Evolutionary conservation across 1,284 basidiomycete genomes (phyloP), one percentile per base, ranked within the genome.

Genomic region (Ganoderma leucocontextum): DNA sequence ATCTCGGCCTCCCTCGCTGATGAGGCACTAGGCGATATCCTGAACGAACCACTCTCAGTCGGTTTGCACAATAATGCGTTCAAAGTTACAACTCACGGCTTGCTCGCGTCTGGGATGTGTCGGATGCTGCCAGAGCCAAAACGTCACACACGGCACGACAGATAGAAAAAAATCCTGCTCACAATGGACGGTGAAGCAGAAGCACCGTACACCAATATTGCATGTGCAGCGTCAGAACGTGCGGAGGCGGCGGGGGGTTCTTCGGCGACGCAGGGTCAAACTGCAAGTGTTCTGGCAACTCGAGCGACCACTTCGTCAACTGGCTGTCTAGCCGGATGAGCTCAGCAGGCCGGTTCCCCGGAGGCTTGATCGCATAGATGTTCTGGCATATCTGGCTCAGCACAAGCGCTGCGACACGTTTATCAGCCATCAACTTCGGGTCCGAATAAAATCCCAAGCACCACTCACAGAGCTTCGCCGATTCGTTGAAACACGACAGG

Each of bases 201-300:
- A 96, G 80, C 22, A 93, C 88, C 2, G 92, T 88, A 75, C 91
- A 93, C 92, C 94, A 96, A 76, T 95, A 95, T 75, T 94, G 90
- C 88, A 95, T 91, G 76, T 96, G 94, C 53, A 96, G 81, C 38
- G 90, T 90, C 63, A 95, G 79, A 35, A 95, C 81, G 74, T 94
- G 90, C 3, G 91, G 90, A 0, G 86, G 81, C 25, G 86, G 81
- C 41, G 80, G 76, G 17, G 78, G 76, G 49, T 78, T 79, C 73
- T 82, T 85, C 62, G 77, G 75, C 17, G 80, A 81, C 42, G 84
- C 84, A 39, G 86, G 81, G 68, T 92, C 90, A 73, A 86, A 88
- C 39, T 87, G 87, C 19, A 96, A 80, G 75, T 92, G 87, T 44
- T 88, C 86, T 0, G 92, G 91, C 1, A 96, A 84, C 38, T 91